Conservation (phyloP, 164 flowering plant species). For the Magnolia kwangsiensis region DNA sequence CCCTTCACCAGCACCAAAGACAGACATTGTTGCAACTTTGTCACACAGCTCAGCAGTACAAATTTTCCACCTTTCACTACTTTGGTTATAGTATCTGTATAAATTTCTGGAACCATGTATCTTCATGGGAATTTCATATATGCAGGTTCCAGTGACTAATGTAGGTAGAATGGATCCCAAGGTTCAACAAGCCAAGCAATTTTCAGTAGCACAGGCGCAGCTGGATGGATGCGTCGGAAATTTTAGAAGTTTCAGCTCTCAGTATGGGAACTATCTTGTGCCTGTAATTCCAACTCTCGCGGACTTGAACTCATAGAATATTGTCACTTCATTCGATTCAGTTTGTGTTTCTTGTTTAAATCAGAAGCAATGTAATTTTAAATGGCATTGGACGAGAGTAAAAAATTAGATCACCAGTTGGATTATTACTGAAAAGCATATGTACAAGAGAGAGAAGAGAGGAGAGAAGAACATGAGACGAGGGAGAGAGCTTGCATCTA, state of each 20-base stretch:
- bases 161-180: conserved; percentile 16
- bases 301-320: conserved; percentile 24
- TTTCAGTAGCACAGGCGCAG: conserved; percentile 54
- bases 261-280: conserved; percentile 53
- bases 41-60: too few species aligned
- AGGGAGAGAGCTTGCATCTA: too few species aligned
- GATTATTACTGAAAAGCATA: not conserved
- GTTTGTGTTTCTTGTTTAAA: not conserved
- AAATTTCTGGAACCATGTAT: not conserved
- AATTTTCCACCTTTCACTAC: too few species aligned
- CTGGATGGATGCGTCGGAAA: conserved; percentile 55
- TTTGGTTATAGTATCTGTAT: too few species aligned
- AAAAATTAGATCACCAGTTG: not conserved
- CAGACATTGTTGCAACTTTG: too few species aligned
- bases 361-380: not conserved
- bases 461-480: too few species aligned
- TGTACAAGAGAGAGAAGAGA: too few species aligned
- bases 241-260: conserved; percentile 52
- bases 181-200: conserved; percentile 40
- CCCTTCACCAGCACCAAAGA: too few species aligned
- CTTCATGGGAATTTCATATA: not conserved
- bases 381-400: not conserved
- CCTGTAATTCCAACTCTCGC: conserved; percentile 52
- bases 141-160: conserved; percentile 21
- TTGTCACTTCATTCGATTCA: not conserved